Percentiles rank a stretch among this genome's conserved stretches.
Conservation (phyloP, 345 rosid species). For the Eucalyptus viminalis region DNA sequence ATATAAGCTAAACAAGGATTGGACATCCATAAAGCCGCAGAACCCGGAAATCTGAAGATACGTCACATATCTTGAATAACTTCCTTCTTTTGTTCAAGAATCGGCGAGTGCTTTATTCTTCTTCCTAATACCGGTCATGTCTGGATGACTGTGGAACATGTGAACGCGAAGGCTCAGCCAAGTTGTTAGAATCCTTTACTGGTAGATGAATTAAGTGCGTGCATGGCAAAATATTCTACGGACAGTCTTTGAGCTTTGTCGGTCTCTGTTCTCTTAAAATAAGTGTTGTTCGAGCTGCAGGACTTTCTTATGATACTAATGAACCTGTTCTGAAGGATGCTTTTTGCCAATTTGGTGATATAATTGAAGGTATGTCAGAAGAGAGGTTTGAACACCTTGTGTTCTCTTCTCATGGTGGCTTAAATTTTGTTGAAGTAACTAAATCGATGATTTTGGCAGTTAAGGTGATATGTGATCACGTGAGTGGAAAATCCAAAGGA, state of each 20-base stretch:
- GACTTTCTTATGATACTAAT: constrained; percentile 61
- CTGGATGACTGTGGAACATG: neutral
- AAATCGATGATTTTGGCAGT: constrained; percentile 7
- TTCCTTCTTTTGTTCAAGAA: neutral
- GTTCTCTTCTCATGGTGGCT: neutral
- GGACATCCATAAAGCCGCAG: neutral
- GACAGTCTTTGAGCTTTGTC: neutral
- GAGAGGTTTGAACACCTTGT: neutral
- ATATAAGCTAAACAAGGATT: neutral
- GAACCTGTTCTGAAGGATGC: constrained; percentile 46
- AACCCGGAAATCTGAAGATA: neutral
- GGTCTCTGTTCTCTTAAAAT: neutral
- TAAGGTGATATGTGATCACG: constrained; percentile 54
- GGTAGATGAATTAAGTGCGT: neutral
- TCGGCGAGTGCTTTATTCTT: neutral
- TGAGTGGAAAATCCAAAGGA: constrained; percentile 58
- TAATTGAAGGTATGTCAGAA: constrained; percentile 23
- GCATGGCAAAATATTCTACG: neutral
- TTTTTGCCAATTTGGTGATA: constrained; percentile 36
- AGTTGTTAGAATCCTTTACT: neutral
- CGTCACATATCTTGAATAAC: neutral
- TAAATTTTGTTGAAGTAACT: neutral
- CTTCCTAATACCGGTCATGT: neutral
- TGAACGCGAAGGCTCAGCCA: neutral
- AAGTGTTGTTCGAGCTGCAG: constrained; percentile 7